Evolutionary conservation across 2,329 filamentous ascomycete species (phyloP).

Genomic region (Penicillium hesseltinei): DNA sequence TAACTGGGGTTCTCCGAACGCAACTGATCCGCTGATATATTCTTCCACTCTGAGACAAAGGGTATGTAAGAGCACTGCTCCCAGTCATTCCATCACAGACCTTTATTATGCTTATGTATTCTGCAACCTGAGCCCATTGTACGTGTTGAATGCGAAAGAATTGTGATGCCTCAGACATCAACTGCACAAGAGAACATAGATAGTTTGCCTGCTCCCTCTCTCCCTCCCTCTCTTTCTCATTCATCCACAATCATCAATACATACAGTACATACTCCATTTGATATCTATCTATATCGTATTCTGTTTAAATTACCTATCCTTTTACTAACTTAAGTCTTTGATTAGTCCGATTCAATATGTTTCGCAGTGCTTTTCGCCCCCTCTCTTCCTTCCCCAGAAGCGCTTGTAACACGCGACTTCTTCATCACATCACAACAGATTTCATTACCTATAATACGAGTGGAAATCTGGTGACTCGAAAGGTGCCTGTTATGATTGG

Average conservation of each 20-base stretch:
- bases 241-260: too few relatives aligned
- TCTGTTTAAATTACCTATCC: neutral
- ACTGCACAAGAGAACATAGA: too few relatives aligned
- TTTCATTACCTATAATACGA: conserved; percentile 19
- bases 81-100: too few relatives aligned
- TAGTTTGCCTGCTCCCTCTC: too few relatives aligned
- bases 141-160: neutral
- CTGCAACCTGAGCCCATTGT: neutral
- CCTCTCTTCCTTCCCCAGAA: conserved; percentile 10
- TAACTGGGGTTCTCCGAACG: too few relatives aligned
- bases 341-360: conserved; percentile 8
- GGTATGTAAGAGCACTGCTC: too few relatives aligned
- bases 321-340: neutral
- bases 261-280: too few relatives aligned
- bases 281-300: too few relatives aligned
- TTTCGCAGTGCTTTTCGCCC: conserved; percentile 15
- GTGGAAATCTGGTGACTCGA: conserved; percentile 17
- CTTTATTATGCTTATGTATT: neutral
- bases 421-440: conserved; percentile 25
- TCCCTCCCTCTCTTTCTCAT: too few relatives aligned
- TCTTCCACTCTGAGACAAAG: too few relatives aligned
- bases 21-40: too few relatives aligned
- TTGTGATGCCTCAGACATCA: too few relatives aligned
- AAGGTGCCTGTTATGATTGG: conserved; percentile 26
- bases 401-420: conserved; percentile 12